These are phyloP conservation scores for Suhomyces chickasaworum DNA, from an alignment of 1,139 yeast genomes.

Conservation along the genomic window DNA sequence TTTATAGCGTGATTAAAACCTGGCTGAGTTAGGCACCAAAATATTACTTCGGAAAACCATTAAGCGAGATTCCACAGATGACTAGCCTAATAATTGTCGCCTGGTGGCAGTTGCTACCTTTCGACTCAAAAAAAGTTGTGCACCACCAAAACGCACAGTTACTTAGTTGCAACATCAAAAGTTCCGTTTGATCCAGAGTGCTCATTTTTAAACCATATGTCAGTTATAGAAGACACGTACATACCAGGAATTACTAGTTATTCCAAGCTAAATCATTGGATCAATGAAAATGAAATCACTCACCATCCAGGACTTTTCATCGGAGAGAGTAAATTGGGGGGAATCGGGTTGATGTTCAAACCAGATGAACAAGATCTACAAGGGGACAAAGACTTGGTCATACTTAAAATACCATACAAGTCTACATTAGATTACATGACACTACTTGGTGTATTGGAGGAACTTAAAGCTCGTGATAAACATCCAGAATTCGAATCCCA, in stretches of 20 bases:
- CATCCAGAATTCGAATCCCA: background rate
- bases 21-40: background rate
- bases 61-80: slow-evolving; percentile 1
- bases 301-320: slow-evolving; percentile 23
- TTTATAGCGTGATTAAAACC: background rate
- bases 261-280: slow-evolving; percentile 15
- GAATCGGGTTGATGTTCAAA: slow-evolving; percentile 35
- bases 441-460: slow-evolving; percentile 30
- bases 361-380: slow-evolving; percentile 2
- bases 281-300: slow-evolving; percentile 17
- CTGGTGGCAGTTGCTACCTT: background rate
- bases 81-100: background rate
- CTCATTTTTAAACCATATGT: background rate
- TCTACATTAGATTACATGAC: slow-evolving; percentile 32
- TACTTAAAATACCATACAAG: slow-evolving; percentile 18
- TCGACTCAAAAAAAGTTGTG: background rate
- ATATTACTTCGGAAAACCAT: background rate
- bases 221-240: slow-evolving; percentile 5
- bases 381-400: slow-evolving; percentile 12
- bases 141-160: slow-evolving; percentile 2
- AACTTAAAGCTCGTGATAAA: slow-evolving; percentile 24
- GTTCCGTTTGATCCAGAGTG: background rate
- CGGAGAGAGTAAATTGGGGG: slow-evolving; percentile 33
- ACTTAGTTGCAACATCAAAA: slow-evolving; percentile 5
- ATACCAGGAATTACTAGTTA: slow-evolving; percentile 21